phyloP scores from a whole-genome alignment of 73 alveolate species.

The Effrenium voratum region DNA sequence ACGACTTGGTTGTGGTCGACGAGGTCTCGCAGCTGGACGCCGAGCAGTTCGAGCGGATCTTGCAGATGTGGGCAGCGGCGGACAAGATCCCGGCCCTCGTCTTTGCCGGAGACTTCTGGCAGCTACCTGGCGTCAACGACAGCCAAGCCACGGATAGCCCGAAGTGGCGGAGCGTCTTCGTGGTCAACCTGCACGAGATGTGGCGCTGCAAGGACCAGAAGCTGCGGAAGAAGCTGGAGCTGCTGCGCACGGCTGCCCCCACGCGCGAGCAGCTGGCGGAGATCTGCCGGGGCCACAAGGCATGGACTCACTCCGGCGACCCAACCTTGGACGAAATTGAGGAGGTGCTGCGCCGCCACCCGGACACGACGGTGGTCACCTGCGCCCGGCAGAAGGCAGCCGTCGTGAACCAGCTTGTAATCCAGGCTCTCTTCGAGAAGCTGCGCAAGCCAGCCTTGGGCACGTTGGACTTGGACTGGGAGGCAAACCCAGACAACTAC shows the following conservation, averaged over 20 bases:
- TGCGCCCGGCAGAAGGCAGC: neutral
- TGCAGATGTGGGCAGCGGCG: neutral
- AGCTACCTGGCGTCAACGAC: neutral
- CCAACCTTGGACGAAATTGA: neutral
- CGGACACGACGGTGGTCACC: neutral
- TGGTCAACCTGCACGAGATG: neutral
- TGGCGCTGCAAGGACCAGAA: slow-evolving; percentile 8
- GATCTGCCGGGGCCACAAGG: slow-evolving; percentile 23
- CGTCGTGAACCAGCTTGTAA: neutral
- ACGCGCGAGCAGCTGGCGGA: neutral
- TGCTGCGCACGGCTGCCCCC: neutral
- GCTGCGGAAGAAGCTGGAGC: neutral
- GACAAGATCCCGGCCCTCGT: neutral
- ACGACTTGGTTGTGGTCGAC: slow-evolving; percentile 5
- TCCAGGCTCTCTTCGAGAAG: neutral
- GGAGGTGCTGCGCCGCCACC: neutral
- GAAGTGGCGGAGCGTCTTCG: neutral
- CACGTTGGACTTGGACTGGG: neutral
- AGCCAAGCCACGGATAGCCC: neutral
- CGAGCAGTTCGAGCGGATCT: neutral
- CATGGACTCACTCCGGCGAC: neutral
- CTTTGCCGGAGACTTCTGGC: slow-evolving; percentile 4
- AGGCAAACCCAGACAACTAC: neutral
- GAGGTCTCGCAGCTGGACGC: neutral
- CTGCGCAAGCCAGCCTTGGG: neutral